These are phyloP conservation scores for Cucurbita moschata DNA, from an alignment of 306 rosid species.

Conservation along the genomic window DNA sequence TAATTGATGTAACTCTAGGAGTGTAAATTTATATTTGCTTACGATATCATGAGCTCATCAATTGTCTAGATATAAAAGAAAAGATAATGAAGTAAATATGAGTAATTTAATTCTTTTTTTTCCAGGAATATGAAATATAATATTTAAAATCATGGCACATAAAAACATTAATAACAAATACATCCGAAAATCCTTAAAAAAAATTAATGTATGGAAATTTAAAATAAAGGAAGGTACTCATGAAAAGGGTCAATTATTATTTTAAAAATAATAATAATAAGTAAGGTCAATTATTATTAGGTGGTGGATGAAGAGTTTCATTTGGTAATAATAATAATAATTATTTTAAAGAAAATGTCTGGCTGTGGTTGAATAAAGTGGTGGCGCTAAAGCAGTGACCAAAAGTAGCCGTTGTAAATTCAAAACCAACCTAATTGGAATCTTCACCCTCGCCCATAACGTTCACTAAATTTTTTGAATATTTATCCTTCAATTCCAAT, in stretches of 20 bases:
- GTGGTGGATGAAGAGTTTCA: not conserved
- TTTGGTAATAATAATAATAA: not conserved
- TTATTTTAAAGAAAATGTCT: not conserved
- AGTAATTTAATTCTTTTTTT: too few species aligned
- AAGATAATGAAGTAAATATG: too few species aligned
- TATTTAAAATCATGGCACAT: too few species aligned
- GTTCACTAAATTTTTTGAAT: conserved; percentile 20
- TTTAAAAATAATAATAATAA: not conserved
- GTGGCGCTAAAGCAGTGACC: not conserved
- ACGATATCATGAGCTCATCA: too few species aligned
- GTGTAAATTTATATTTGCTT: too few species aligned
- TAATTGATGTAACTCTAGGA: too few species aligned
- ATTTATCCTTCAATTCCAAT: not conserved
- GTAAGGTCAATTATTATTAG: not conserved
- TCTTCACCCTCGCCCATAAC: conserved; percentile 10
- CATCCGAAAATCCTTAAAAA: too few species aligned
- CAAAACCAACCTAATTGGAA: not conserved
- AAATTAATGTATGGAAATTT: not conserved
- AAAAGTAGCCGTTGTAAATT: conserved; percentile 29
- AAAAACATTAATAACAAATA: too few species aligned
- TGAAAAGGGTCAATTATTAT: not conserved
- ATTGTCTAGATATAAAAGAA: too few species aligned
- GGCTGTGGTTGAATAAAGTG: not conserved
- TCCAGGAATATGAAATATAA: too few species aligned
- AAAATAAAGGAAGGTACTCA: not conserved